phyloP scores from a whole-genome alignment of 148 eudicot species.

The Chenopodium album region DNA sequence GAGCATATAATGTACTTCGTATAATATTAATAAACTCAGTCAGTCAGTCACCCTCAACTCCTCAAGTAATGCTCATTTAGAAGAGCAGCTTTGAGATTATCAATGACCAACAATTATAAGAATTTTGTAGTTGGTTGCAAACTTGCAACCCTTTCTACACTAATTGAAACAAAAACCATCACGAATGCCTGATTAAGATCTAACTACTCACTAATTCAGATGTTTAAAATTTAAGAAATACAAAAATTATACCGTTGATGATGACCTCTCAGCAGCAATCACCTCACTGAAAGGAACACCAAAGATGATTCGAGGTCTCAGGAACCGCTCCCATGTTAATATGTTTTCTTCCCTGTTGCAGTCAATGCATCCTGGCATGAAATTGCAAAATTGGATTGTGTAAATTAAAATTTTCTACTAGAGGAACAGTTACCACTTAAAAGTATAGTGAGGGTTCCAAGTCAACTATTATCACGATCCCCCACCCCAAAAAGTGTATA shows the following conservation, averaged over 20 bases:
- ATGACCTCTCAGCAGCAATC: conserved; percentile 49
- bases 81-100: neutral
- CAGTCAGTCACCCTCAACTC: neutral
- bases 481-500: neutral
- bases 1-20: no score
- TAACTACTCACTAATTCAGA: neutral
- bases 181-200: neutral
- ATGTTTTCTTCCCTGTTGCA: conserved; percentile 84
- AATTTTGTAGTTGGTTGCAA: neutral
- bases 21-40: neutral
- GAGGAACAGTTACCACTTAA: neutral
- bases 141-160: neutral
- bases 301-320: conserved; percentile 71
- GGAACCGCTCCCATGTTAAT: conserved; percentile 69
- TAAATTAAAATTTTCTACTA: neutral
- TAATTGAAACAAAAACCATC: neutral
- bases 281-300: conserved; percentile 73
- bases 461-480: neutral
- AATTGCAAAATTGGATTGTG: neutral
- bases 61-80: neutral
- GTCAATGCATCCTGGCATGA: conserved; percentile 55
- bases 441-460: neutral
- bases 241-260: conserved; percentile 48
- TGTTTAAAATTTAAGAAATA: neutral
- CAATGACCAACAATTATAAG: neutral